These are phyloP conservation scores for Datura wrightii DNA, from an alignment of 257 asterid genomes.

Conservation along the genomic window DNA sequence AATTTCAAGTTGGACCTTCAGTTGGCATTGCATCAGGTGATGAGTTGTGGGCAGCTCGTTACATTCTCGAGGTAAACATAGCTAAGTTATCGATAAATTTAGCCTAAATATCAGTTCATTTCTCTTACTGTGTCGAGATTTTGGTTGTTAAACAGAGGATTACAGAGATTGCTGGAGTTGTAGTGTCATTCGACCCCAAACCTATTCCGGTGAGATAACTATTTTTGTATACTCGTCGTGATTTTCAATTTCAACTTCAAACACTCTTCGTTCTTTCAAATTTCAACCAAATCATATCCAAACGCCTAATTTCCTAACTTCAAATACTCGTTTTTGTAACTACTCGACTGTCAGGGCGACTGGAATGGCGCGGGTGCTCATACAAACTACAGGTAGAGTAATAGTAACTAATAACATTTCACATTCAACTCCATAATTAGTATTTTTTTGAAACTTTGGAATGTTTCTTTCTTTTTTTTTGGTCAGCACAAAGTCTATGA, in stretches of 20 bases:
- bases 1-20: conserved; percentile 93
- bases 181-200: conserved; percentile 86
- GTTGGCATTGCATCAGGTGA: conserved; percentile 91
- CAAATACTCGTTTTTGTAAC: background rate
- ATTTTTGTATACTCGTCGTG: background rate
- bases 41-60: conserved; percentile 92
- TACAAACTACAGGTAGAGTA: conserved; percentile 74
- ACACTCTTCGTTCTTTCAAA: background rate
- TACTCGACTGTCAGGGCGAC: conserved; percentile 63
- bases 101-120: background rate
- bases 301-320: background rate
- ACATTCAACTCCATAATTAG: background rate
- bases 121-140: background rate
- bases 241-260: background rate
- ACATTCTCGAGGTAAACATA: conserved; percentile 75
- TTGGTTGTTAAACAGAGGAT: conserved; percentile 66
- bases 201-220: conserved; percentile 65
- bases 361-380: conserved; percentile 99
- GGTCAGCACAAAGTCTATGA: background rate
- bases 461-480: background rate
- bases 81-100: background rate
- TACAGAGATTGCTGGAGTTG: conserved; percentile 90
- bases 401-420: background rate
- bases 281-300: conserved; percentile 12
- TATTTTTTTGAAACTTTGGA: background rate